Conservation (phyloP, 2,329 filamentous ascomycete genomes). For the Pseudocercospora pini-densiflorae region DNA sequence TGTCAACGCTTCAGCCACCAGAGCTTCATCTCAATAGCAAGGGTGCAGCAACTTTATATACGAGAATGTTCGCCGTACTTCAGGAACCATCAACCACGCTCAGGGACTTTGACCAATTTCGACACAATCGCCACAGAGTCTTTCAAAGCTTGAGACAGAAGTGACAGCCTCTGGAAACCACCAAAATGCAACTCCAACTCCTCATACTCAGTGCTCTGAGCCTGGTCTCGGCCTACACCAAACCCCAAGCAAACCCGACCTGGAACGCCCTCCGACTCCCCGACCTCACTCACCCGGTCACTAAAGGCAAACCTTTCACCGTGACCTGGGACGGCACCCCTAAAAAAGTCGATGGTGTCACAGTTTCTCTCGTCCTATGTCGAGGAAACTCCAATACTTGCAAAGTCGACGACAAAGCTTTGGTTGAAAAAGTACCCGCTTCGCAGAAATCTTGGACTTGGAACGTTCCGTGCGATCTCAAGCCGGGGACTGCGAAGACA, state of each 20-base stretch:
- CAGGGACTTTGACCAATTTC: background rate
- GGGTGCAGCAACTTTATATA: slow-evolving; percentile 1
- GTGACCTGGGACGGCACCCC: slow-evolving; percentile 19
- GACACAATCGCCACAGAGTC: background rate
- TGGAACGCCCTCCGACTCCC: slow-evolving; percentile 19
- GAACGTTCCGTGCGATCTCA: slow-evolving; percentile 21
- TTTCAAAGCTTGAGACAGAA: background rate
- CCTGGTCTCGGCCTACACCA: slow-evolving; percentile 16
- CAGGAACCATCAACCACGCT: background rate
- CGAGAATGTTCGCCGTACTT: background rate
- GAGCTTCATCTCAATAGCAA: background rate
- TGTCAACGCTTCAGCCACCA: background rate
- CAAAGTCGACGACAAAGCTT: slow-evolving; percentile 9
- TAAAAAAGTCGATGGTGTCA: background rate
- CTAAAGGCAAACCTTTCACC: slow-evolving; percentile 13
- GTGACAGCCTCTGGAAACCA: no score
- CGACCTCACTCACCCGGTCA: slow-evolving; percentile 16
- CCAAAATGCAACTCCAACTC: slow-evolving; percentile 12
- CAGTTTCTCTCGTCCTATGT: slow-evolving; percentile 23
- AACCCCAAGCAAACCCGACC: slow-evolving; percentile 14
- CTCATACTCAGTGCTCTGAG: slow-evolving; percentile 6
- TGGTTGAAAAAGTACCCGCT: slow-evolving; percentile 9
- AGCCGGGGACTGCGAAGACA: slow-evolving; percentile 11
- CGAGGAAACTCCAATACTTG: slow-evolving; percentile 20
- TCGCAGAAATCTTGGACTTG: slow-evolving; percentile 11